Evolutionary conservation across 1,284 basidiomycete genomes (phyloP).

Genomic region (Pseudozyma sp.): DNA sequence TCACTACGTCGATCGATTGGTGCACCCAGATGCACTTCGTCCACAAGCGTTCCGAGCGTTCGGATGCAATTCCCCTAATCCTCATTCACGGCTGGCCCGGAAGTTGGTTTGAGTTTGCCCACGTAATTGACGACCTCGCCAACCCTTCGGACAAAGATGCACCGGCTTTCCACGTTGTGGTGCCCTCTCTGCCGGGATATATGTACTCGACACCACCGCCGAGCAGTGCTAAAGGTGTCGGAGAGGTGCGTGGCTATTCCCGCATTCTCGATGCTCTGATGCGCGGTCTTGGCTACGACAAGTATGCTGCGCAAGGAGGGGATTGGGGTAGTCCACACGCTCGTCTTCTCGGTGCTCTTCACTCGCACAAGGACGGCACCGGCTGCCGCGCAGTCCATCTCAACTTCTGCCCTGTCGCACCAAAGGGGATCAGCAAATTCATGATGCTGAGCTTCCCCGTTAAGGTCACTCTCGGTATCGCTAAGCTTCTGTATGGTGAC

Average conservation of each 20-base stretch:
- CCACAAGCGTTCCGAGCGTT: slow-evolving; percentile 36
- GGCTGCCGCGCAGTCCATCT: slow-evolving; percentile 59
- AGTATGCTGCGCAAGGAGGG: slow-evolving; percentile 59
- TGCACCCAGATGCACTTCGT: slow-evolving; percentile 58
- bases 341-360: slow-evolving; percentile 38
- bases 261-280: slow-evolving; percentile 59
- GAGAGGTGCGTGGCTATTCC: slow-evolving; percentile 48
- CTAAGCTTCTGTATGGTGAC: slow-evolving; percentile 41
- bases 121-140: slow-evolving; percentile 46
- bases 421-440: slow-evolving; percentile 40
- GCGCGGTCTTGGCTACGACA: slow-evolving; percentile 52
- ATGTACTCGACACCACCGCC: slow-evolving; percentile 56
- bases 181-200: slow-evolving; percentile 61
- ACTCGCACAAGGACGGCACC: slow-evolving; percentile 49
- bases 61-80: slow-evolving; percentile 61
- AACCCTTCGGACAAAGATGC: slow-evolving; percentile 34
- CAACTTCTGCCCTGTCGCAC: slow-evolving; percentile 59
- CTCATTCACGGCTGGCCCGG: slow-evolving; percentile 65
- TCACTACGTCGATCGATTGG: slow-evolving; percentile 58
- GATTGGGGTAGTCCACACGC: slow-evolving; percentile 61
- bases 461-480: slow-evolving; percentile 37
- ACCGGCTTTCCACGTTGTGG: slow-evolving; percentile 63
- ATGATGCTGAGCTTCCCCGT: slow-evolving; percentile 37
- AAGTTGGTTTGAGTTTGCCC: slow-evolving; percentile 52
- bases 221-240: slow-evolving; percentile 30